Percentiles rank a stretch among this genome's conserved stretches.
phyloP scores from a whole-genome alignment of 345 rosid genomes.

The Isatis tinctoria region DNA sequence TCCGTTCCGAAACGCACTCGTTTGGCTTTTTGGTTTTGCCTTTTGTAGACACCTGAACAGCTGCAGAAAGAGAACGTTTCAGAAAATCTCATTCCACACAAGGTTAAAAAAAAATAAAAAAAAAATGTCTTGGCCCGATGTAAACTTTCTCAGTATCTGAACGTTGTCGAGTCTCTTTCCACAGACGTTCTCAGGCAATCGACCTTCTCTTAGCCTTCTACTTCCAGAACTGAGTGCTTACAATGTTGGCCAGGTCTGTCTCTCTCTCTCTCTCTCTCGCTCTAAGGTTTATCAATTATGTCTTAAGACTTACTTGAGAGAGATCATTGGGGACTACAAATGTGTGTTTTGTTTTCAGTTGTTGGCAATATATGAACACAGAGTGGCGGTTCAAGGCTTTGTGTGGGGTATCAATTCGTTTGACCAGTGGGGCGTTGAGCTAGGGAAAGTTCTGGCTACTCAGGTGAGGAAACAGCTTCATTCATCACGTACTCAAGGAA shows the following conservation, averaged over 20 bases:
- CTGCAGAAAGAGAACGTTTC: conserved; percentile 71
- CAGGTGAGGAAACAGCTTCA: conserved; percentile 89
- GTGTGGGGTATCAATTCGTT: conserved; percentile 97
- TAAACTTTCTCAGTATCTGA: not conserved
- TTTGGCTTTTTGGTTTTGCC: not conserved
- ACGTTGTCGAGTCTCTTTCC: conserved; percentile 14
- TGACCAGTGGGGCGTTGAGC: conserved; percentile 99
- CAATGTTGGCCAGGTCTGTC: conserved; percentile 74
- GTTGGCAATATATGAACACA: conserved; percentile 89
- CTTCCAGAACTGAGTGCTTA: conserved; percentile 77
- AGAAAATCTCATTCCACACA: conserved; percentile 80
- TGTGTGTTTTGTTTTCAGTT: conserved; percentile 42
- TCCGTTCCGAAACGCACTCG: conserved; percentile 6
- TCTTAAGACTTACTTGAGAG: not conserved
- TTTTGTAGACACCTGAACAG: conserved; percentile 73
- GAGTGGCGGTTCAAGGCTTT: conserved; percentile 94
- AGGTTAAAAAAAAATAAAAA: conserved; percentile 65
- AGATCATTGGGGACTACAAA: not conserved
- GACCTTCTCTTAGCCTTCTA: conserved; percentile 92
- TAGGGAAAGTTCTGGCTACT: conserved; percentile 96
- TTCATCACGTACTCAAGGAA: conserved; percentile 64
- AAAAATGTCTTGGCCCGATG: too few species aligned
- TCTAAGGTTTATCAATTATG: not conserved
- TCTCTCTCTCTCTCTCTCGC: too few species aligned
- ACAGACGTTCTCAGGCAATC: conserved; percentile 83